Evolutionary conservation across 306 rosid genomes (phyloP).

Genomic region (Pyrus communis): DNA sequence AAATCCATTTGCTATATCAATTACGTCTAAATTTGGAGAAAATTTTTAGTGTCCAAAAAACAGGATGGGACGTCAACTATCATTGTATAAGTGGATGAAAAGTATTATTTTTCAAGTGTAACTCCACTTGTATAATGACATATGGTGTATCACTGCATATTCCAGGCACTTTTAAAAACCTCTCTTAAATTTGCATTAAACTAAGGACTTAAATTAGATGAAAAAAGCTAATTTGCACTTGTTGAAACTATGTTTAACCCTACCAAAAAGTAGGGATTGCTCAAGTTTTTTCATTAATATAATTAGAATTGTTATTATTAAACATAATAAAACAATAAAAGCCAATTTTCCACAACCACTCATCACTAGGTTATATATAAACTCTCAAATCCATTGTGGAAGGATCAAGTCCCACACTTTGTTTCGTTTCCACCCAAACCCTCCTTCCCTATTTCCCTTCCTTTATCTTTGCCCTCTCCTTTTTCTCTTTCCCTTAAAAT

Average conservation of each 20-base stretch:
- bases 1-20: too few relatives aligned
- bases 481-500: neutral
- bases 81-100: too few relatives aligned
- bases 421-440: conserved; percentile 12
- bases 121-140: too few relatives aligned
- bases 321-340: too few relatives aligned
- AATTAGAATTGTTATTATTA: neutral
- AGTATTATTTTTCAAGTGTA: too few relatives aligned
- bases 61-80: too few relatives aligned
- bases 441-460: neutral
- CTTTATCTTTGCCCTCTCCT: neutral
- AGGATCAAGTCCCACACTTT: conserved; percentile 5
- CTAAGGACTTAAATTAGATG: too few relatives aligned
- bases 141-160: too few relatives aligned
- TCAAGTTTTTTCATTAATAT: neutral
- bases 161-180: too few relatives aligned
- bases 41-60: fast-evolving
- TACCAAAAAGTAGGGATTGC: neutral
- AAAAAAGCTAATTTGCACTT: too few relatives aligned
- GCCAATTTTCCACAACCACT: conserved; percentile 5
- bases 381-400: neutral
- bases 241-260: neutral
- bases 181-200: neutral
- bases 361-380: neutral
- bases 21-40: too few relatives aligned